Evolutionary conservation across 768 basidiomycete genomes (phyloP), one percentile per base, ranked within the genome.

Genomic region (Omphalotus guepiniiformis): DNA sequence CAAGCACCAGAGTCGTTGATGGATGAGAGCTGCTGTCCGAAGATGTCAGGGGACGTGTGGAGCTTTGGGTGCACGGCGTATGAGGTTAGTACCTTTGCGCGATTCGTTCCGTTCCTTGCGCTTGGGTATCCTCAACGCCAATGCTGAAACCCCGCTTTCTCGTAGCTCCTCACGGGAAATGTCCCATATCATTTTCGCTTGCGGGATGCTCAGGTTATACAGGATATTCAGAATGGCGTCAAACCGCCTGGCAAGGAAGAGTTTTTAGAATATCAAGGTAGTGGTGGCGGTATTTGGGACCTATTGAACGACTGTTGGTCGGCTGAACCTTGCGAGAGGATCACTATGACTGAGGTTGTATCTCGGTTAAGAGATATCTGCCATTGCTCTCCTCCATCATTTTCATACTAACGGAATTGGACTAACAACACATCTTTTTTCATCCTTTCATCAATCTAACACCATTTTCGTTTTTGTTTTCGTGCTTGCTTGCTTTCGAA

Each of bases 31-130:
- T 55, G 48, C 19, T 58, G 55, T 23, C 58, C 60, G 2, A 55
- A 48, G 2, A 51, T 55, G 2, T 39, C 55, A 11, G 61, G 63
- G 4, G 67, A 68, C 43, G 61, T 68, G 4, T 68, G 67, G 67
- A 63, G 63, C 11, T 68, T 63, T 41, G 64, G 61, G 6, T 68
- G 65, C 47, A 68, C 67, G 11, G 63, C 63, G 2, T 66, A 62
- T 26, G 67, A 68, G 55, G 67, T 63, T 9, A 41, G 58, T 34
- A 2, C 5, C 3, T 2, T n/a, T 19, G 22, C 39, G 11, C 11
- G 32, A 15, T 12, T 19, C 28, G 6, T 6, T 42, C 26, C 12
- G 12, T 46, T 28, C 19, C 23, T 28, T 2, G 15, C 8, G 19
- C 29, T 21, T 38, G 28, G n/a, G 21, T 22, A 39, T n/a, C n/a